Conservation (phyloP, 2,329 filamentous ascomycete genomes). For the Magnaporthiopsis incrustans region DNA sequence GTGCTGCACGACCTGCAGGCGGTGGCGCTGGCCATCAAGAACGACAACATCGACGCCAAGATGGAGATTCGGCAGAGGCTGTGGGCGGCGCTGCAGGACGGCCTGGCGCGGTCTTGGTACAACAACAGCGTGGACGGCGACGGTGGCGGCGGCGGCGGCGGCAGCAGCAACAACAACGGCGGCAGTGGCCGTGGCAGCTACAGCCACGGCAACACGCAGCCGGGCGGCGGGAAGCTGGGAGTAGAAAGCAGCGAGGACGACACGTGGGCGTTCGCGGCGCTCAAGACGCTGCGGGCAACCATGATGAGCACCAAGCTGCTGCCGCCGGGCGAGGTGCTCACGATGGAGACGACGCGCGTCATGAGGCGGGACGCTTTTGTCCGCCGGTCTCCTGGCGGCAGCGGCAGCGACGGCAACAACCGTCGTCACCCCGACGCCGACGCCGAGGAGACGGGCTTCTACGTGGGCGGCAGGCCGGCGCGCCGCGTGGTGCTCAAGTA, state of each 20-base stretch:
- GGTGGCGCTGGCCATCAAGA: constrained; percentile 64
- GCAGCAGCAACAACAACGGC: background rate
- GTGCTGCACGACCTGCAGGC: constrained; percentile 69
- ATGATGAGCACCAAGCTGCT: constrained; percentile 65
- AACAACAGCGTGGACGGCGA: constrained; percentile 20
- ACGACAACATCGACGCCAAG: constrained; percentile 59
- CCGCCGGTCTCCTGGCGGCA: constrained; percentile 21
- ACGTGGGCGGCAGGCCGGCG: constrained; percentile 39
- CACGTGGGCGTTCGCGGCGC: constrained; percentile 59
- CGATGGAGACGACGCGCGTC: constrained; percentile 60
- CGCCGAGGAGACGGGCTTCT: background rate
- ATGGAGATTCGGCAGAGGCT: constrained; percentile 58
- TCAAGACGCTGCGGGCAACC: constrained; percentile 56
- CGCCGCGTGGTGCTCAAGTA: constrained; percentile 63
- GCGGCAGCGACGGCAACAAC: constrained; percentile 10
- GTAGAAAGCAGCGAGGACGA: constrained; percentile 44
- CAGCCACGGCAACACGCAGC: too few species aligned
- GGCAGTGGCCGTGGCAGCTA: background rate
- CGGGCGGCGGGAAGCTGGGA: background rate
- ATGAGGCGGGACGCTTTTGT: constrained; percentile 59
- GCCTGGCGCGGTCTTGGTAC: constrained; percentile 54
- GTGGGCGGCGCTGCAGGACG: constrained; percentile 56
- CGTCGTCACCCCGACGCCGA: constrained; percentile 1
- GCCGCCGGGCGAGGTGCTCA: constrained; percentile 69
- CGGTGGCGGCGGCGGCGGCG: background rate